Conservation (phyloP, 73 alveolate species). For the Paraurostyla sp. region DNA sequence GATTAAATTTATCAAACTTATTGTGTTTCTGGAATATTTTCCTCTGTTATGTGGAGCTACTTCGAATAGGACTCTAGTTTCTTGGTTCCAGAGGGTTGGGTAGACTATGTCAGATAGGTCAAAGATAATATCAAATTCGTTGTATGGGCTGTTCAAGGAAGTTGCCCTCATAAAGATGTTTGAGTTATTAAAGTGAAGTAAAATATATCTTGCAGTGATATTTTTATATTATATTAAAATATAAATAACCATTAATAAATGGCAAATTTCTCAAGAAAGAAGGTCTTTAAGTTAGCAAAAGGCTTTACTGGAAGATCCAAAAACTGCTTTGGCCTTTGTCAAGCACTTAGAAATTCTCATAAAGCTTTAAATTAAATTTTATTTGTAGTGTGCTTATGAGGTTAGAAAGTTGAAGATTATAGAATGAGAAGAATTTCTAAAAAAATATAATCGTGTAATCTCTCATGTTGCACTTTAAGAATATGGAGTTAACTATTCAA, state of each 20-base stretch:
- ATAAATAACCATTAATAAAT: slow-evolving; percentile 35
- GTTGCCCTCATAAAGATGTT: too few relatives aligned
- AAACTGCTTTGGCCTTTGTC: slow-evolving; percentile 76
- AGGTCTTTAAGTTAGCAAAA: slow-evolving; percentile 81
- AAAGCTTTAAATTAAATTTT: too few relatives aligned
- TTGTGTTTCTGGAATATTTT: too few relatives aligned
- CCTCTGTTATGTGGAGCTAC: too few relatives aligned
- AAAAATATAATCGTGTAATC: slow-evolving; percentile 86
- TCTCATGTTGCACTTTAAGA: slow-evolving; percentile 86
- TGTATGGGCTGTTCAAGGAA: too few relatives aligned
- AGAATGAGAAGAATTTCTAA: slow-evolving; percentile 80
- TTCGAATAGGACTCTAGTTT: too few relatives aligned
- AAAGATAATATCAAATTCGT: too few relatives aligned
- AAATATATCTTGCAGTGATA: background rate
- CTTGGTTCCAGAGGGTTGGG: too few relatives aligned
- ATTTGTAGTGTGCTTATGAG: slow-evolving; percentile 79
- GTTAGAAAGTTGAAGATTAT: slow-evolving; percentile 85
- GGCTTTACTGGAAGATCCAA: slow-evolving; percentile 86
- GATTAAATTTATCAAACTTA: too few relatives aligned
- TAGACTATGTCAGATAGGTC: too few relatives aligned
- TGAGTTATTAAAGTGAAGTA: background rate
- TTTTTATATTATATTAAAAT: background rate
- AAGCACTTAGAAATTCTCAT: slow-evolving; percentile 81
- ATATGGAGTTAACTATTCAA: slow-evolving; percentile 81
- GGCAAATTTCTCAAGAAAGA: slow-evolving; percentile 71